phyloP scores from a whole-genome alignment of 768 basidiomycete genomes.

The Peribolospora kevripleyi region DNA sequence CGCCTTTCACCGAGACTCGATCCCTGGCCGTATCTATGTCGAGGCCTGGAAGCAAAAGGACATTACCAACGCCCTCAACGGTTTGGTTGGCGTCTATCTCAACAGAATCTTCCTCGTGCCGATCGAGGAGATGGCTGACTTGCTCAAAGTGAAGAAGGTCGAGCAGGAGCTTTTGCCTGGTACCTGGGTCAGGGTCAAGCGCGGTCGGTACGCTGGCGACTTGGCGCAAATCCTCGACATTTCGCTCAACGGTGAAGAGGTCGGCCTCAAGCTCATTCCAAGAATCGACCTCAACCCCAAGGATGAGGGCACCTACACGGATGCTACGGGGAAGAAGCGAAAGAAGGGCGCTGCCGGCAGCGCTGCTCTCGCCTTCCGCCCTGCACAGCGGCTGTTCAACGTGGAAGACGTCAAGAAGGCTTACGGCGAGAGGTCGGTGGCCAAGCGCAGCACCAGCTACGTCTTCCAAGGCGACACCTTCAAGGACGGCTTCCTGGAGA shows the following conservation, averaged over 20 bases:
- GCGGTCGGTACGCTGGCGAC: constrained; percentile 83
- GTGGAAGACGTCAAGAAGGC: constrained; percentile 73
- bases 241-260: constrained; percentile 76
- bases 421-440: constrained; percentile 52
- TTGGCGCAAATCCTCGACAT: constrained; percentile 86
- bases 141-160: constrained; percentile 87
- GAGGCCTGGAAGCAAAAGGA: constrained; percentile 73
- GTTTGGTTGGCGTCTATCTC: constrained; percentile 78
- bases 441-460: constrained; percentile 37
- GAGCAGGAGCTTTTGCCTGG: constrained; percentile 59
- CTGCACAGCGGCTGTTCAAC: constrained; percentile 80
- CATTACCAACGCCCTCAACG: constrained; percentile 59
- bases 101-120: constrained; percentile 67
- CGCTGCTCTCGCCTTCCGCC: constrained; percentile 27
- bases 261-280: constrained; percentile 82
- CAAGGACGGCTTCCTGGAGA: constrained; percentile 84
- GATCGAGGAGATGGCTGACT: constrained; percentile 90
- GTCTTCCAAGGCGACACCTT: constrained; percentile 85
- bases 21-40: constrained; percentile 87
- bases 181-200: constrained; percentile 82
- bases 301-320: constrained; percentile 16
- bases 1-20: constrained; percentile 83
- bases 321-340: constrained; percentile 46
- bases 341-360: constrained; percentile 31
- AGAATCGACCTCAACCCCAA: constrained; percentile 86